A percentile compares a stretch with the other conserved stretches of the same genome.
These are phyloP conservation scores for Crithidia fasciculata DNA, from an alignment of 208 protist species.

Conservation along the genomic window DNA sequence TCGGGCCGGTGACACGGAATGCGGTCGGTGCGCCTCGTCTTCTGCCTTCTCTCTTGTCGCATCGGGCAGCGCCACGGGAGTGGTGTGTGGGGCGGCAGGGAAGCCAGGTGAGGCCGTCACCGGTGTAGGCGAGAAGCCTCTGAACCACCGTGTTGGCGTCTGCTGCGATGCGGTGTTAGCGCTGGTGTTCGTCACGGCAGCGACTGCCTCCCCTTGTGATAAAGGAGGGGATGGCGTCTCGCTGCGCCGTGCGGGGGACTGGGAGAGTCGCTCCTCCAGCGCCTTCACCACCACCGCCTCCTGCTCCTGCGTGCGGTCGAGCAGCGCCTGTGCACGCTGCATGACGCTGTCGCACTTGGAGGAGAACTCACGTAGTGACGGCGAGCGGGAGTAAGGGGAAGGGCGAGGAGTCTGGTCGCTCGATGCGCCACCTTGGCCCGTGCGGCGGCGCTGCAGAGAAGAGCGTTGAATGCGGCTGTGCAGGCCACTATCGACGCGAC, in stretches of 20 bases:
- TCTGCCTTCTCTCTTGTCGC: background rate
- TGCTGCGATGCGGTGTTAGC: background rate
- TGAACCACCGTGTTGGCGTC: conserved; percentile 9
- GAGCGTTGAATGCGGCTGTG: conserved; percentile 26
- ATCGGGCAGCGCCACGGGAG: background rate
- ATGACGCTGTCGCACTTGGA: conserved; percentile 54
- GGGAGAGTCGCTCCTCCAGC: conserved; percentile 47
- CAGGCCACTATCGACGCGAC: conserved; percentile 33
- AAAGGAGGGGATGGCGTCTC: conserved; percentile 10
- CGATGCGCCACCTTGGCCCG: no score
- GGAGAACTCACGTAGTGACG: conserved; percentile 31
- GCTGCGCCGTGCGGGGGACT: conserved; percentile 31
- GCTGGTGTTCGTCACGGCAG: background rate
- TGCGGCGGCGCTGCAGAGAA: conserved; percentile 7
- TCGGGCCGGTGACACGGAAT: conserved; percentile 2
- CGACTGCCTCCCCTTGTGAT: background rate
- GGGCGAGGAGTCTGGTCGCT: no score
- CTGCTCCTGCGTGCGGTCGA: conserved; percentile 46
- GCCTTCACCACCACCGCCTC: conserved; percentile 31
- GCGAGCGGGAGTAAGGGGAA: background rate
- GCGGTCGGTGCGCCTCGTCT: background rate
- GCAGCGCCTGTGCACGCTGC: conserved; percentile 53
- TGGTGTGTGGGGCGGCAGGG: conserved; percentile 14
- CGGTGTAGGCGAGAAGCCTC: background rate
- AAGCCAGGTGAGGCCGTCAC: background rate